Evolutionary conservation across 495 filamentous ascomycete species (phyloP), one percentile per base, ranked within the genome.

Genomic region (Xylaria palmicola): DNA sequence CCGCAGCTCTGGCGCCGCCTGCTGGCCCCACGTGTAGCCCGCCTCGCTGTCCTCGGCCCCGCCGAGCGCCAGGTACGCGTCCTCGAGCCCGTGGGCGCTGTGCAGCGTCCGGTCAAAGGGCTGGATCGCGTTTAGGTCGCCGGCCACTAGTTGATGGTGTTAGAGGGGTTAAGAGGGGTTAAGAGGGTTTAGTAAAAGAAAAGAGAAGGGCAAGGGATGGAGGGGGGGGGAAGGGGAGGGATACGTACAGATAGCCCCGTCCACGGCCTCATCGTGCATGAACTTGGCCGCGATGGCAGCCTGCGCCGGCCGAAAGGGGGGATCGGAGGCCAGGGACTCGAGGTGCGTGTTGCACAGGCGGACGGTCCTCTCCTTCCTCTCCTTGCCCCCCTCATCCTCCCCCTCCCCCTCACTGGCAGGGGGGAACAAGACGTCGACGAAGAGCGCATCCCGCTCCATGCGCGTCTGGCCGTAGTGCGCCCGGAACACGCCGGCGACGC

Each of bases 61-160:
- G 9, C 81, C 82, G 2, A 71, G 68, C 54, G 80, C 77, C 0
- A 86, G 74, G 63, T 80, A 85, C 8, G 81, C 79, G 65, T 86
- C 83, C 47, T 68, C 67, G 0, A 86, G 73, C 1, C 65, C 69
- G 62, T 83, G 79, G 6, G 77, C 75, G 8, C 43, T 39, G 45
- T 77, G 79, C 12, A 83, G 67, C 6, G 73, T 74, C 39, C 63
- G 60, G 66, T 86, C 83, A 43, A 72, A 83, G 12, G 71, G 69
- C 62, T 85, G 70, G 48, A 85, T 83, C 13, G 84, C 83, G 47
- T 86, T 86, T 29, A 84, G 71, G 63, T 86, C 82, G 0, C 83
- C 84, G 0, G 75, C 74, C 61, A 61, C 76, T 58, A 20, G 37
- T 17, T 1, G 1, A 5, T 9, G 0, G 19, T 58, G 12, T 36